Conservation (phyloP, 108 stramenopile genomes). For the Seminavis robusta region DNA sequence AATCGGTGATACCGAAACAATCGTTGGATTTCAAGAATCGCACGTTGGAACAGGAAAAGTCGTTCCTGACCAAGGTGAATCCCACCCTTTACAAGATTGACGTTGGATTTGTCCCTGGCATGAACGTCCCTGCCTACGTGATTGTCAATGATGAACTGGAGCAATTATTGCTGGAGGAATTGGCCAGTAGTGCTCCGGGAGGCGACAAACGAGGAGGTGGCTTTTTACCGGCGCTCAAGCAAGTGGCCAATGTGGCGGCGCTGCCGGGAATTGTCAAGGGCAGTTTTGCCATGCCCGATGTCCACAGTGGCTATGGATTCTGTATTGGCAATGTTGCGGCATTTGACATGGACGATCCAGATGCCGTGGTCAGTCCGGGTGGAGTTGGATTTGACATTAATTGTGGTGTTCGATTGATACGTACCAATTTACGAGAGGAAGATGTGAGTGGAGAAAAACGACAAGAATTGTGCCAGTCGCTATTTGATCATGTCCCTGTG, state of each 20-base stretch:
- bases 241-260: constrained; percentile 81
- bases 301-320: constrained; percentile 86
- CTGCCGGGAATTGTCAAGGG: constrained; percentile 76
- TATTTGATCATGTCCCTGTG: constrained; percentile 86
- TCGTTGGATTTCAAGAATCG: too few species aligned
- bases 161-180: constrained; percentile 2
- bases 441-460: constrained; percentile 42
- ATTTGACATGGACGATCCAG: constrained; percentile 80
- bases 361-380: constrained; percentile 75
- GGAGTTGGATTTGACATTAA: constrained; percentile 84
- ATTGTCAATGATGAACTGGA: constrained; percentile 64
- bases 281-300: constrained; percentile 80
- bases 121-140: constrained; percentile 64
- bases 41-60: constrained; percentile 53
- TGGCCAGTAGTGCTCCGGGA: not conserved
- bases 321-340: constrained; percentile 90
- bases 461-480: constrained; percentile 60
- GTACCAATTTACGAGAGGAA: constrained; percentile 71
- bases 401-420: constrained; percentile 80
- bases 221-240: constrained; percentile 78
- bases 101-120: constrained; percentile 75
- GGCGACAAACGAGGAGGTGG: constrained; percentile 31
- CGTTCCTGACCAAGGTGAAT: constrained; percentile 39
- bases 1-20: too few species aligned
- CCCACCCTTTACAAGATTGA: constrained; percentile 40